Conservation (phyloP, 1,139 yeast species). For the Saccharomyces hybrid region DNA sequence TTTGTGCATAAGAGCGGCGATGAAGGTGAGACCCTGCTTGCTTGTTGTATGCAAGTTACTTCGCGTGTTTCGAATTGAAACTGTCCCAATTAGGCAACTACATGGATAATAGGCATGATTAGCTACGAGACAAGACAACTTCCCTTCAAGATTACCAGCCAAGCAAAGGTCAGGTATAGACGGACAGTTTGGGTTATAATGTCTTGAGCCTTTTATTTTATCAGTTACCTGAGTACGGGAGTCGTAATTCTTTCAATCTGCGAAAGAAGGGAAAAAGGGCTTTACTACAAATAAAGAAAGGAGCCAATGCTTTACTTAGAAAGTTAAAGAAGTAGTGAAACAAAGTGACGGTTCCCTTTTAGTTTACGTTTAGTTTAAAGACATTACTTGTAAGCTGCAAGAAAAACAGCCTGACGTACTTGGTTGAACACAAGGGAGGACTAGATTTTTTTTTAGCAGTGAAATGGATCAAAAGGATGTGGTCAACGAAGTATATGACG, state of each 20-base stretch:
- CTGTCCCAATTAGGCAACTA: background rate
- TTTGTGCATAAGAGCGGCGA: background rate
- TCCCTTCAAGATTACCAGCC: background rate
- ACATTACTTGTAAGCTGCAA: background rate
- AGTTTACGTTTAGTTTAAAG: background rate
- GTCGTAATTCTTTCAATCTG: background rate
- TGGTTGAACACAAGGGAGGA: background rate
- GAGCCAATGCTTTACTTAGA: background rate
- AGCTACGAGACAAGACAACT: background rate
- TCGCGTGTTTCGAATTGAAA: background rate
- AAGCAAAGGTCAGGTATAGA: background rate
- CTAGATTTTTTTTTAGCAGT: background rate
- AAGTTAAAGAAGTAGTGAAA: background rate
- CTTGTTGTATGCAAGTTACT: slow-evolving; percentile 4
- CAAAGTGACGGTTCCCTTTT: background rate
- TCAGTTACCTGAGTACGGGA: background rate
- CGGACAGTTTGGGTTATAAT: background rate
- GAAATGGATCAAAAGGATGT: background rate
- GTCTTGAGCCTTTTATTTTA: background rate
- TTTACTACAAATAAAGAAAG: background rate
- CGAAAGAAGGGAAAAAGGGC: background rate
- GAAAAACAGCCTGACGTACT: background rate
- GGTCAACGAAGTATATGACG: slow-evolving; percentile 4
- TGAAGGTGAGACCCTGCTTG: slow-evolving; percentile 2
- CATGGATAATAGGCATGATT: background rate